Conservation (phyloP, 2,329 filamentous ascomycete species). For the Lachnellula occidentalis region DNA sequence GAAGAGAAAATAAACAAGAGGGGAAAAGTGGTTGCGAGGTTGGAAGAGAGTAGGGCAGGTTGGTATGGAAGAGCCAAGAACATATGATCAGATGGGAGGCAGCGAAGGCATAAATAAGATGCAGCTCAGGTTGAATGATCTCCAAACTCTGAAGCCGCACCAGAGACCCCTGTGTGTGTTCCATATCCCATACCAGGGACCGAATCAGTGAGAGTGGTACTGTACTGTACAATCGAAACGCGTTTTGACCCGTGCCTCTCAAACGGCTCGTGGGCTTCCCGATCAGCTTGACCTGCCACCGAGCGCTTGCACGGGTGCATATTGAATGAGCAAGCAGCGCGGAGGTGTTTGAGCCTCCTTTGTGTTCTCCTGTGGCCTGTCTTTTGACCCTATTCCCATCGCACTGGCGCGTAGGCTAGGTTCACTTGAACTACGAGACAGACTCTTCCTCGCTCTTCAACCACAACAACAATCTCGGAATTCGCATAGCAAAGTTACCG, state of each 20-base stretch:
- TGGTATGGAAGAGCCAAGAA: constrained; percentile 3
- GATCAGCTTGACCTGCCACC: not conserved
- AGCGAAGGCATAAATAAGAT: constrained; percentile 12
- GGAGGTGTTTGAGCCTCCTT: not conserved
- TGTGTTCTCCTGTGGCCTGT: not conserved
- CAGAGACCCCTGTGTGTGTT: not conserved
- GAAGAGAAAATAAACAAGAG: constrained; percentile 6
- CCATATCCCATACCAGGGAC: not conserved
- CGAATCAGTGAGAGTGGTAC: not conserved
- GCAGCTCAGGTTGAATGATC: constrained; percentile 4
- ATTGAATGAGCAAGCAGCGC: not conserved
- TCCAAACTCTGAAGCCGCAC: not conserved
- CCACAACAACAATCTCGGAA: no score
- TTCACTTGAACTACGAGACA: not conserved
- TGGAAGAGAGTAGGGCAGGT: constrained; percentile 2
- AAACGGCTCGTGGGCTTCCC: constrained; percentile 1
- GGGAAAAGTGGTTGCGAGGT: constrained; percentile 5
- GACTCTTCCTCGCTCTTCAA: not conserved
- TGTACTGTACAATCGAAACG: constrained; percentile 5
- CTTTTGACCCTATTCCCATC: not conserved
- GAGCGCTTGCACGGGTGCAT: not conserved
- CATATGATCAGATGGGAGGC: constrained; percentile 7
- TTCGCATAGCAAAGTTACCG: not conserved
- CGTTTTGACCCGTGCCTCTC: constrained; percentile 6
- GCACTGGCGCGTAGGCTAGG: not conserved